Base-by-base conservation (phyloP, 2,329 filamentous ascomycete genomes). In the Fusarium dimerum region DNA sequence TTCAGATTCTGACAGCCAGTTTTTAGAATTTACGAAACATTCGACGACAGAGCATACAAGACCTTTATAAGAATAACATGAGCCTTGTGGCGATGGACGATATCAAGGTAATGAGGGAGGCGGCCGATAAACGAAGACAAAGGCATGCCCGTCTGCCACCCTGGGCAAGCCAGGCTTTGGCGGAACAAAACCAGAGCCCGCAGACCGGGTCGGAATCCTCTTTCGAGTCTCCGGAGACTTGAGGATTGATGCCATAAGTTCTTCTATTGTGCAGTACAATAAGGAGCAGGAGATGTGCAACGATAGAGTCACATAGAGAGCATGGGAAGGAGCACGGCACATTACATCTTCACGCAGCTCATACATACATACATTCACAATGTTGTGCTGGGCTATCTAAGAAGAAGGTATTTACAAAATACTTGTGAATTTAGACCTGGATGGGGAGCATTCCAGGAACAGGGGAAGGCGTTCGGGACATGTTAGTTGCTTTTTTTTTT, bases 11-110 rank as follows among this genome's bases (percentile, higher is more conserved):
- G 48, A 59, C 51, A 34, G 50, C 8, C 48, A 42, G 18, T 38
- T 29, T 43, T 36, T 50, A 74, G 72, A 72, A 71, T 47, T 48
- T 72, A 20, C 59, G 58, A 11, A 73, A 68, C 39, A 67, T 71
- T 32, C 45, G 55, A 42, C 65, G 66, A 39, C 48, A 56, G 15
- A 59, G 51, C 45, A 42, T 47, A 10, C 48, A 61, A 17, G 13
- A 36, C 32, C 32, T 6, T 11, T 11, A 15, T 11, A 51, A 45
- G 13, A 50, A 45, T 15, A 46, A 45, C 9, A 51, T 45, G 13
- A 56, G 52, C 44, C 45, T 45, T 7, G 59, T 52, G 40, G 65
- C 56, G 6, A 55, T 34, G 12, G 67, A 71, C 30, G 71, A 73
- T 41, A 54, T 68, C 39, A 62, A 64, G 44, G 67, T 70, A 15